These are phyloP conservation scores for Claviceps pazoutovae DNA, from an alignment of 2,329 filamentous ascomycete genomes.

Conservation along the genomic window DNA sequence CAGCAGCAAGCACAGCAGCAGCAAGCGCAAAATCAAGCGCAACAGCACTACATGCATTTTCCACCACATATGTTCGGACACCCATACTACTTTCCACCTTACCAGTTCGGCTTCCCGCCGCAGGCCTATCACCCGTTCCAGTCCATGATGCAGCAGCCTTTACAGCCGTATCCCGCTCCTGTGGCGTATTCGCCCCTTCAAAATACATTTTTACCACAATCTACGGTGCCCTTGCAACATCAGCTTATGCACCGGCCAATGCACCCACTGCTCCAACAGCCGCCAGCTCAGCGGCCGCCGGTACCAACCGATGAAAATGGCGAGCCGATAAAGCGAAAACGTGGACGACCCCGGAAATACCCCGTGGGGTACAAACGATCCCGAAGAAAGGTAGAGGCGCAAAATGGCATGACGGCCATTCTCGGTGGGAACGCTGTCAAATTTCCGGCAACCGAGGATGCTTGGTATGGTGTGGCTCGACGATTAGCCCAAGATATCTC, in stretches of 20 bases:
- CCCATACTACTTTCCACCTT: conserved; percentile 2
- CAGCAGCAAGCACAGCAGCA: not conserved
- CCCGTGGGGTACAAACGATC: conserved; percentile 5
- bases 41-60: conserved; percentile 1
- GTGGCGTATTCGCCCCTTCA: conserved; percentile 3
- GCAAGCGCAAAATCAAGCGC: not conserved
- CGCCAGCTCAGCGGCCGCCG: not conserved
- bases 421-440: conserved; percentile 1
- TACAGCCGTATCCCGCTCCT: conserved; percentile 3
- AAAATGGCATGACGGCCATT: conserved; percentile 5
- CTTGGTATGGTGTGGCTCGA: conserved; percentile 7
- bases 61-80: conserved; percentile 2
- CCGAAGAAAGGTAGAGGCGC: conserved; percentile 3
- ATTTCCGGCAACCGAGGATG: conserved; percentile 8
- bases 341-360: conserved; percentile 11
- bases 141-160: conserved; percentile 3
- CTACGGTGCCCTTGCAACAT: not conserved
- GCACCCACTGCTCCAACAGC: conserved; percentile 4
- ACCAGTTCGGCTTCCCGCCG: conserved; percentile 2
- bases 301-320: not conserved
- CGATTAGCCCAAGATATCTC: conserved; percentile 5
- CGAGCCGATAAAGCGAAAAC: conserved; percentile 9
- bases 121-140: conserved; percentile 5
- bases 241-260: not conserved
- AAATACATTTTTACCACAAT: conserved; percentile 1